Base-by-base conservation (phyloP, 306 rosid species). In the Prosopis cineraria region DNA sequence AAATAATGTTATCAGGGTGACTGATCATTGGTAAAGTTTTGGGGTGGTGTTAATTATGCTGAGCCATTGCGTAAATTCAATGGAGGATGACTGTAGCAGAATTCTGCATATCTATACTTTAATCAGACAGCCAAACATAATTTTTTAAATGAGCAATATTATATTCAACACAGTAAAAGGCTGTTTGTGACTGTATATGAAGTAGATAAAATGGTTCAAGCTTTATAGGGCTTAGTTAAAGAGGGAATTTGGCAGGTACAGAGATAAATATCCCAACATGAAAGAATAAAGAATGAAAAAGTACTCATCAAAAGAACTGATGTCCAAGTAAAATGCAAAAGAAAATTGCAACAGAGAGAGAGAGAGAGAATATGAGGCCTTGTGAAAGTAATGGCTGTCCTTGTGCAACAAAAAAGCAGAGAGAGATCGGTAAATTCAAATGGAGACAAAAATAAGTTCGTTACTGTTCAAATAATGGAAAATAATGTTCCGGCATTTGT, bases 191-290 rank as follows among this genome's bases (percentile, higher is more conserved):
- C 90, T 89, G 91, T 85, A 86, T 90, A 81, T 87, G 90, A 67
- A 67, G 52, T 22, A 67, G 72, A 82, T 81, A 82, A 86, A 87
- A 69, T 84, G 75, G 50, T 71, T 75, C 47, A 68, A 85, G 85
- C 94, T 94, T 94, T 90, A 92, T 92, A 83, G 96, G 97, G 91
- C 80, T 88, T 85, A 79, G 94, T 76, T 90, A 91, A 92, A 92
- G 96, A 84, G 31, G 83, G 75, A 86, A 81, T 81, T 87, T 85
- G 88, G 91, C 96, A 90, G 92, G 75, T 52, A 76, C 68, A 66
- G 78, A 55, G 72, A 40, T 40, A 79, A 72, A 70, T 19, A 48
- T 68, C 64, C 75, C 78, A 69, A 64, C 79, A 74, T 64, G 82
- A 60, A 10, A 10, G 82, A 80, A 82, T 84, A 85, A 70, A 84